A percentile compares a stretch with the other conserved stretches of the same genome.
Conservation (phyloP, 371 early-diverging fungal genomes). For the Lichtheimia ornata region DNA sequence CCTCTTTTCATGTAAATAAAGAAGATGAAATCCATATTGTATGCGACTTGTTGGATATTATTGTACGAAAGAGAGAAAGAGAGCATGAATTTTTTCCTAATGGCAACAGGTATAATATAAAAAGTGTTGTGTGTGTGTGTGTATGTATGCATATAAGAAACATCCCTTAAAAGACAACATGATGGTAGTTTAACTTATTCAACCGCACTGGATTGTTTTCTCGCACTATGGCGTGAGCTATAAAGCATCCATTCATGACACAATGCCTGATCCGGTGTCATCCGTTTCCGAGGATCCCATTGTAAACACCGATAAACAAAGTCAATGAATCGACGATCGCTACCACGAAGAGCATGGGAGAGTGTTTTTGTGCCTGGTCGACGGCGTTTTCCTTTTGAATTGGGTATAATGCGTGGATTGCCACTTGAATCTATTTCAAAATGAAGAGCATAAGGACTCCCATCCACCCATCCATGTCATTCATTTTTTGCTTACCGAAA, state of each 20-base stretch:
- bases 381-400: constrained; percentile 85
- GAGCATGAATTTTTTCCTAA: no score
- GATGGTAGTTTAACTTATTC: no score
- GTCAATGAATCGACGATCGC: constrained; percentile 77
- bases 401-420: constrained; percentile 68
- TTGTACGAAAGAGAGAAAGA: no score
- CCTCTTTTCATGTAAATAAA: no score
- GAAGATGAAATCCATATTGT: no score
- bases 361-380: constrained; percentile 75
- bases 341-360: constrained; percentile 63
- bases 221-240: neutral
- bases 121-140: no score
- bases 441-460: neutral
- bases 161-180: no score
- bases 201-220: no score
- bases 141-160: no score
- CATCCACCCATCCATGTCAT: neutral
- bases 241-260: constrained; percentile 70
- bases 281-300: constrained; percentile 87
- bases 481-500: constrained; percentile 65
- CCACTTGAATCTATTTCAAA: constrained; percentile 54
- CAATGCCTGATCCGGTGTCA: constrained; percentile 83
- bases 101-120: no score
- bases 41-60: no score
- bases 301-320: constrained; percentile 81